Percentiles rank a stretch among this genome's conserved stretches.
phyloP scores from a whole-genome alignment of 164 flowering plant species.

The Paratinospora sagittata region DNA sequence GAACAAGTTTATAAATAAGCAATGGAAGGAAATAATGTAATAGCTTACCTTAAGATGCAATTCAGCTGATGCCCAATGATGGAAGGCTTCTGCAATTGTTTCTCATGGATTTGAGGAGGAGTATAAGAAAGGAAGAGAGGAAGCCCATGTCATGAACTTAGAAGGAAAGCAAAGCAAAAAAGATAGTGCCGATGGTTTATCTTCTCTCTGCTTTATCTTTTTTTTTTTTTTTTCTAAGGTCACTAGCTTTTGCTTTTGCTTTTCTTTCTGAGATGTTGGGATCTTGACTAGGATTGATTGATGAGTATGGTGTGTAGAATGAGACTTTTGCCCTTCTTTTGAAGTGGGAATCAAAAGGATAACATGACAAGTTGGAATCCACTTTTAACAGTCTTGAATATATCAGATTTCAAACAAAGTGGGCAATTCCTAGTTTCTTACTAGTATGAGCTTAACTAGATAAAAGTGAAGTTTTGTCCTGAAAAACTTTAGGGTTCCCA shows the following conservation, averaged over 20 bases:
- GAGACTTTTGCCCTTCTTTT: slow-evolving; percentile 7
- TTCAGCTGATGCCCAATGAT: neutral
- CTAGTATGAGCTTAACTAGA: too few relatives aligned
- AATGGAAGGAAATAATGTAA: too few relatives aligned
- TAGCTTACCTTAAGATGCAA: neutral
- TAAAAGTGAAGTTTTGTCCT: too few relatives aligned
- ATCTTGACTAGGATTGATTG: slow-evolving; percentile 44
- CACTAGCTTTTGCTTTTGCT: slow-evolving; percentile 18
- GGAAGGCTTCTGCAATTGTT: neutral
- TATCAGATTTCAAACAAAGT: neutral
- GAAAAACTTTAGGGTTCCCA: too few relatives aligned
- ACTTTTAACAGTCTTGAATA: too few relatives aligned
- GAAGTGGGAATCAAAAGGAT: neutral
- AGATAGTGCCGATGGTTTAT: slow-evolving; percentile 12
- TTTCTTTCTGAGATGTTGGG: slow-evolving; percentile 27
- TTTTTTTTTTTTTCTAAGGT: too few relatives aligned
- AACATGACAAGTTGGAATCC: too few relatives aligned
- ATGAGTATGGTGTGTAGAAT: slow-evolving; percentile 18
- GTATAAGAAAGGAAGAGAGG: slow-evolving; percentile 7
- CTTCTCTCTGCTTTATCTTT: slow-evolving; percentile 21
- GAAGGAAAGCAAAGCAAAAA: slow-evolving; percentile 35
- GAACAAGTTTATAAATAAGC: too few relatives aligned
- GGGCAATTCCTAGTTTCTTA: neutral
- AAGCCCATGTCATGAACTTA: slow-evolving; percentile 19
- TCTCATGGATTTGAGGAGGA: slow-evolving; percentile 6